Percentiles rank a stretch among this genome's conserved stretches.
These are phyloP conservation scores for Nymphaea colorata DNA, from an alignment of 164 flowering plant genomes.

Conservation along the genomic window DNA sequence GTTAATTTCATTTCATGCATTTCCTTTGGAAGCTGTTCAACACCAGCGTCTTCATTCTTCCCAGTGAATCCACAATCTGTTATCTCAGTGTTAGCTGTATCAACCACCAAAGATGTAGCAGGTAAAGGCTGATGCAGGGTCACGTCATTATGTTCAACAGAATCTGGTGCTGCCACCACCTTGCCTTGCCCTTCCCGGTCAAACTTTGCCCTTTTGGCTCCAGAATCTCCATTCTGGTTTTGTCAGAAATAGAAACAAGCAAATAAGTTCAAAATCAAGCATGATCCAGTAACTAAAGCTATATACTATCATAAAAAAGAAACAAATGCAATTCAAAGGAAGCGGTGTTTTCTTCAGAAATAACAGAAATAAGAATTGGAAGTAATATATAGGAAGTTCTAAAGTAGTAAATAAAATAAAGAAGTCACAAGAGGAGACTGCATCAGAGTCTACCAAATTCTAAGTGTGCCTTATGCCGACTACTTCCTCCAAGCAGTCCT, in stretches of 20 bases:
- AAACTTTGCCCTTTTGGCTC: constrained; percentile 47
- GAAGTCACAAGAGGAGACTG: too few species aligned
- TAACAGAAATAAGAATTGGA: too few species aligned
- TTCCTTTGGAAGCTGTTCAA: constrained; percentile 65
- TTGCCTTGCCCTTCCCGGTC: constrained; percentile 40
- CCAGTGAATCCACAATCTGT: constrained; percentile 22
- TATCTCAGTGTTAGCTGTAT: constrained; percentile 28
- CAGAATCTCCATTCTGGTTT: constrained; percentile 55
- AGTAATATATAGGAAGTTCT: too few species aligned
- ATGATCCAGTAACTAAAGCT: not conserved
- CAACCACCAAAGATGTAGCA: constrained; percentile 32
- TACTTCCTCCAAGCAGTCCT: too few species aligned
- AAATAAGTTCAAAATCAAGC: not conserved
- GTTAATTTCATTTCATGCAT: constrained; percentile 65
- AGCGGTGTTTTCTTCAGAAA: not conserved
- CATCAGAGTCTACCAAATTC: too few species aligned
- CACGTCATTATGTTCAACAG: constrained; percentile 17
- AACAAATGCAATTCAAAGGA: not conserved
- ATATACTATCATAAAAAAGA: not conserved
- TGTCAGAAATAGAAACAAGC: not conserved
- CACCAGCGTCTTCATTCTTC: constrained; percentile 25
- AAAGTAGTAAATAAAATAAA: too few species aligned
- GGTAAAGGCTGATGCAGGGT: constrained; percentile 27
- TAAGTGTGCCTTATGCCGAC: too few species aligned
- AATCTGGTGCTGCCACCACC: constrained; percentile 13